Evolutionary conservation across 306 rosid species (phyloP).

Genomic region (Vicia sativa): DNA sequence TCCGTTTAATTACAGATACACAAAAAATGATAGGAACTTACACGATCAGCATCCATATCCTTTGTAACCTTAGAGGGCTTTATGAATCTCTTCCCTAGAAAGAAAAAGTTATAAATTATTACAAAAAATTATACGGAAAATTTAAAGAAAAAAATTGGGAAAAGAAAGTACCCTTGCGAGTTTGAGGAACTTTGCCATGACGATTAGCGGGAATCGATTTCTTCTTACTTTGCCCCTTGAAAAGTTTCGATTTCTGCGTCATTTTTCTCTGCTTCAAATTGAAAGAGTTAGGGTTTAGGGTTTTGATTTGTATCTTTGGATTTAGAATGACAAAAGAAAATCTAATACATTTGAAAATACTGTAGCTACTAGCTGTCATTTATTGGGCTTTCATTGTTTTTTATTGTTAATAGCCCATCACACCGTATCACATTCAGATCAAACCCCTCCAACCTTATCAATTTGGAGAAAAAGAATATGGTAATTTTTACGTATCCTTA

Average conservation of each 20-base stretch:
- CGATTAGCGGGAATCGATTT: conserved; percentile 75
- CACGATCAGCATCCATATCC: conserved; percentile 89
- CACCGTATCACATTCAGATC: background rate
- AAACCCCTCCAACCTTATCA: background rate
- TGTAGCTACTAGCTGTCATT: background rate
- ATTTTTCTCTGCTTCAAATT: conserved; percentile 39
- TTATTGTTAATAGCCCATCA: background rate
- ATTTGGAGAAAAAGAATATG: too few relatives aligned
- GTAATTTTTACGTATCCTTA: too few relatives aligned
- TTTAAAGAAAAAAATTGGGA: background rate
- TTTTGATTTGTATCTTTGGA: background rate
- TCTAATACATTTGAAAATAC: background rate
- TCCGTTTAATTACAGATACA: background rate
- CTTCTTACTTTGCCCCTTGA: conserved; percentile 81
- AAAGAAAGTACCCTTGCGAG: conserved; percentile 60
- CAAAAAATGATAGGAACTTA: conserved; percentile 39
- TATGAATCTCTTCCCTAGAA: conserved; percentile 66
- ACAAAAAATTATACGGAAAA: background rate
- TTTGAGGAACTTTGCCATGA: conserved; percentile 68
- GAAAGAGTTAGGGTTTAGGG: conserved; percentile 4
- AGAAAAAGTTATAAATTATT: background rate
- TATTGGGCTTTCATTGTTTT: conserved; percentile 9
- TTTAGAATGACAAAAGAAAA: background rate
- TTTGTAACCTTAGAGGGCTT: conserved; percentile 71
- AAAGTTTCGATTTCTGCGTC: conserved; percentile 73